A percentile compares a stretch with the other conserved stretches of the same genome.
Evolutionary conservation across 108 stramenopile genomes (phyloP).

Genomic region (Aurantiochytrium sp.): DNA sequence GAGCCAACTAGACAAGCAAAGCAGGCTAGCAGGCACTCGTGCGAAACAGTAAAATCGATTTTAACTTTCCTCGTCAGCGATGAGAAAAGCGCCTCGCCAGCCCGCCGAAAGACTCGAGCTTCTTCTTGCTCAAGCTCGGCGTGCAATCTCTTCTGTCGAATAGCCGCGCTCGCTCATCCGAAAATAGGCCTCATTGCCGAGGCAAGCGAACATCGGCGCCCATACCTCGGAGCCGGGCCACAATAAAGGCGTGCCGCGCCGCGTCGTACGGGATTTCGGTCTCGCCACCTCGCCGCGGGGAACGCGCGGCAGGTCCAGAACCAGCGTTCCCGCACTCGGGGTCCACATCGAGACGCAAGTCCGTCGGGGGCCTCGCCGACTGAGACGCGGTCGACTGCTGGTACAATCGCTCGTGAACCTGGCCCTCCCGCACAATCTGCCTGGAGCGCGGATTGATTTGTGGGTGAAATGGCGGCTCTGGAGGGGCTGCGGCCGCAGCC

Average conservation of each 20-base stretch:
- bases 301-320: no score
- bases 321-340: neutral
- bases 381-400: neutral
- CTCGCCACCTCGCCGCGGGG: neutral
- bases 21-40: no score
- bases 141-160: no score
- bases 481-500: neutral
- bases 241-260: neutral
- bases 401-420: neutral
- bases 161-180: no score
- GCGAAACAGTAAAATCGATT: no score
- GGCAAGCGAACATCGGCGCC: neutral
- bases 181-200: no score
- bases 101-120: no score
- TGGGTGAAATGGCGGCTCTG: neutral
- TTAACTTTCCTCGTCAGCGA: no score
- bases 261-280: neutral
- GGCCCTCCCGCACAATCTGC: neutral
- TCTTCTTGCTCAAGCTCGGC: no score
- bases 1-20: neutral
- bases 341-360: neutral
- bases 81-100: no score
- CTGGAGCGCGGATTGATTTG: constrained; percentile 1
- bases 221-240: neutral
- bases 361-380: neutral